A percentile compares a stretch with the other conserved stretches of the same genome.
These are phyloP conservation scores for Phycomyces blakesleeanus DNA, from an alignment of 192 early-diverging fungal species.

Conservation along the genomic window DNA sequence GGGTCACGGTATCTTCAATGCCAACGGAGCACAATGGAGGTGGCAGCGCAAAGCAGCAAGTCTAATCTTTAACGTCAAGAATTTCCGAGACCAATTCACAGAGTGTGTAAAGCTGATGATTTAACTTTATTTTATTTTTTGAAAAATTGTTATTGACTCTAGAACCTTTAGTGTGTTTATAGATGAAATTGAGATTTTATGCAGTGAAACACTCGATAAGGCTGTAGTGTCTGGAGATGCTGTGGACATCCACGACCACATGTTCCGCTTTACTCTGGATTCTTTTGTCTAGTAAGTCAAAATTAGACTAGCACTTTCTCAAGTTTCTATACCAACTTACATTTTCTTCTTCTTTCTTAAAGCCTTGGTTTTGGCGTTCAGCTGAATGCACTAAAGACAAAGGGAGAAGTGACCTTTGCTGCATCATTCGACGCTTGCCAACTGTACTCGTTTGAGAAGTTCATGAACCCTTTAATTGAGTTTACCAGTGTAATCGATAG, in stretches of 20 bases:
- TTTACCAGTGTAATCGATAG: neutral
- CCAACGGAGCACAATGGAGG: conserved; percentile 64
- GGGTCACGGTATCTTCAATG: conserved; percentile 69
- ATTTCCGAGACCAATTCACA: conserved; percentile 38
- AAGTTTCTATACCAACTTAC: neutral
- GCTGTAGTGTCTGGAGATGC: conserved; percentile 25
- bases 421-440: conserved; percentile 50
- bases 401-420: conserved; percentile 44
- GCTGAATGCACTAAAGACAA: conserved; percentile 36
- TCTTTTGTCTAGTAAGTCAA: conserved; percentile 40
- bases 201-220: conserved; percentile 20
- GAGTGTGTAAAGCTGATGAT: conserved; percentile 18
- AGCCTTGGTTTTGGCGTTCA: conserved; percentile 48
- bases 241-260: conserved; percentile 41
- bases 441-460: conserved; percentile 24
- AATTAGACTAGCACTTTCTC: neutral
- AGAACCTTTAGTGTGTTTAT: conserved; percentile 31
- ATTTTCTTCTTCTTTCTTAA: neutral
- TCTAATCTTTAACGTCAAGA: conserved; percentile 38
- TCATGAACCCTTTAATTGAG: conserved; percentile 28
- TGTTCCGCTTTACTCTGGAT: conserved; percentile 47
- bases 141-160: too few species aligned
- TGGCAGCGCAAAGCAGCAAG: conserved; percentile 51
- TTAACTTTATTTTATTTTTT: neutral
- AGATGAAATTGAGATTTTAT: conserved; percentile 15